Percentiles rank a stretch among this genome's conserved stretches.
Evolutionary conservation across 192 early-diverging fungal genomes (phyloP).

Genomic region (Gigaspora rosea): DNA sequence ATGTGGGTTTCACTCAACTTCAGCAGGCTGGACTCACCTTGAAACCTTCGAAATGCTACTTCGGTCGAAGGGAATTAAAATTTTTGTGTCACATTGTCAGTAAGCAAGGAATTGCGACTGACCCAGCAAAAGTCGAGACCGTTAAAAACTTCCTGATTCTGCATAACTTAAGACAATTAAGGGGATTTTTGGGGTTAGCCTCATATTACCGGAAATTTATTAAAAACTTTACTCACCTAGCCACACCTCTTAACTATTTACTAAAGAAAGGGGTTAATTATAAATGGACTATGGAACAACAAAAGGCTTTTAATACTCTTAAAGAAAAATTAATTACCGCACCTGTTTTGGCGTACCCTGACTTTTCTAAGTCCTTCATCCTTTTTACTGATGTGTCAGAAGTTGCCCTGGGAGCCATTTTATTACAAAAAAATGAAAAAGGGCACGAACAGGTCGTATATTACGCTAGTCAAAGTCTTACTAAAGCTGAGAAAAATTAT

Average conservation of each 20-base stretch:
- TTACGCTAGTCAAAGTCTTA: slow-evolving; percentile 29
- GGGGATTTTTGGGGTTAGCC: slow-evolving; percentile 30
- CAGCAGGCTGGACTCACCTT: slow-evolving; percentile 5
- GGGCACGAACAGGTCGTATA: slow-evolving; percentile 25
- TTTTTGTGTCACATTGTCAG: not conserved
- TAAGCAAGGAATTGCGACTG: not conserved
- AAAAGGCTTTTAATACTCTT: too few relatives aligned
- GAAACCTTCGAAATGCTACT: slow-evolving; percentile 6
- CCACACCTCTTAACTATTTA: too few relatives aligned
- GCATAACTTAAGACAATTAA: not conserved
- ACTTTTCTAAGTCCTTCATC: slow-evolving; percentile 34
- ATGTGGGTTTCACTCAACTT: not conserved
- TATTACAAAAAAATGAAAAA: slow-evolving; percentile 36
- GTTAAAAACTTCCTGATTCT: slow-evolving; percentile 16
- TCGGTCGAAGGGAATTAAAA: not conserved
- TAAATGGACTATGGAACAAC: too few relatives aligned
- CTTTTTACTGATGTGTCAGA: slow-evolving; percentile 47
- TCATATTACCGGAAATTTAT: too few relatives aligned
- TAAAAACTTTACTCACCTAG: too few relatives aligned
- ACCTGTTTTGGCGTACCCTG: slow-evolving; percentile 39
- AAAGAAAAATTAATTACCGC: slow-evolving; percentile 16
- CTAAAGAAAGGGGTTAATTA: too few relatives aligned
- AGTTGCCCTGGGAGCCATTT: not conserved
- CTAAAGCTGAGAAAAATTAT: slow-evolving; percentile 37
- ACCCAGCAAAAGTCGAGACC: slow-evolving; percentile 22